phyloP scores from a whole-genome alignment of 306 rosid genomes.

The Sesbania bispinosa region DNA sequence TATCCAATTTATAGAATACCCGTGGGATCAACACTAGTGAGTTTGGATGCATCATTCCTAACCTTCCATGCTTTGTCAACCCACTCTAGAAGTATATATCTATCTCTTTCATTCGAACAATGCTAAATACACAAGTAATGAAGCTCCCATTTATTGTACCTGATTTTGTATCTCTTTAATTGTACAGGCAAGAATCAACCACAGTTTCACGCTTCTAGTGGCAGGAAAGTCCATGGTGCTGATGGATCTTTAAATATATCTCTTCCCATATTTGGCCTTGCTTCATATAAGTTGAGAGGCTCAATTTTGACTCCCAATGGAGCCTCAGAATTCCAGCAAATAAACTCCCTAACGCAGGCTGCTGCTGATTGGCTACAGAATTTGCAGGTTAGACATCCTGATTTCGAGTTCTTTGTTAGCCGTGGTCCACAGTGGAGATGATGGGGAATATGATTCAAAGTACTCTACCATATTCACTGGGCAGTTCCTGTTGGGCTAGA shows the following conservation, averaged over 20 bases:
- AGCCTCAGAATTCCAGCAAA: slow-evolving; percentile 38
- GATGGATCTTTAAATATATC: slow-evolving; percentile 24
- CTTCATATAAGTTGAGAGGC: slow-evolving; percentile 57
- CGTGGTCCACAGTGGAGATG: too few relatives aligned
- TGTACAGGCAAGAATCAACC: slow-evolving; percentile 31
- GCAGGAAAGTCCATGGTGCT: too few relatives aligned
- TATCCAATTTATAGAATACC: slow-evolving; percentile 69
- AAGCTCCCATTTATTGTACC: neutral
- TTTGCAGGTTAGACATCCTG: slow-evolving; percentile 51
- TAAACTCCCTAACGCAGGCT: slow-evolving; percentile 35
- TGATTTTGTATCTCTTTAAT: neutral
- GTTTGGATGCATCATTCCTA: slow-evolving; percentile 53
- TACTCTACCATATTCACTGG: neutral
- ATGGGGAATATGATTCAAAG: too few relatives aligned
- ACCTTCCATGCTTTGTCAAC: slow-evolving; percentile 55
- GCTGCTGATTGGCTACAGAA: slow-evolving; percentile 49
- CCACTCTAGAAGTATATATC: slow-evolving; percentile 31
- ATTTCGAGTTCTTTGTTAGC: slow-evolving; percentile 49
- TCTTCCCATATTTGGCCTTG: slow-evolving; percentile 54
- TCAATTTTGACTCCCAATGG: slow-evolving; percentile 44
- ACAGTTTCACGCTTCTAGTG: slow-evolving; percentile 30
- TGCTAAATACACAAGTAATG: neutral
- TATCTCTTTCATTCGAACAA: slow-evolving; percentile 11
- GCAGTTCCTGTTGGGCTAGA: neutral
- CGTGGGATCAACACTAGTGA: slow-evolving; percentile 42